Evolutionary conservation across 129 eudicot genomes (phyloP).

Genomic region (Tagetes patula): DNA sequence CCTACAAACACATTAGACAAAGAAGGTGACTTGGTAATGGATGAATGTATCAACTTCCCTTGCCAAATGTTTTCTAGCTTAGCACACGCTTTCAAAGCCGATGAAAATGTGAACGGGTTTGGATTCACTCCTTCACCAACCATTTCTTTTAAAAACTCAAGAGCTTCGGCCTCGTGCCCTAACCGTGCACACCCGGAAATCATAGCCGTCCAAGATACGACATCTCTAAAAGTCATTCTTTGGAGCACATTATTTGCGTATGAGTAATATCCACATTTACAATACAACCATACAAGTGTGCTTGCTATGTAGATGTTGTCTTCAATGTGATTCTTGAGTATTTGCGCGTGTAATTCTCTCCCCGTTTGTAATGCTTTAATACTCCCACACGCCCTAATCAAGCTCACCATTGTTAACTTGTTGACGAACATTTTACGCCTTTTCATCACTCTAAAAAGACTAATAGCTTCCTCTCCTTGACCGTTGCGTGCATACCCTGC

Average conservation of each 20-base stretch:
- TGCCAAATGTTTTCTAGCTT: conserved; percentile 3
- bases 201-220: conserved; percentile 95
- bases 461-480: conserved; percentile 65
- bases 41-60: too few species aligned
- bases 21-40: conserved; percentile 40
- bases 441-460: conserved; percentile 66
- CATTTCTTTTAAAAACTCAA: conserved; percentile 73
- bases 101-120: too few species aligned
- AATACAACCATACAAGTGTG: conserved; percentile 88
- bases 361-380: conserved; percentile 53
- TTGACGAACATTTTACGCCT: conserved; percentile 59
- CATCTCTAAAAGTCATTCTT: conserved; percentile 68
- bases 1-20: conserved; percentile 61
- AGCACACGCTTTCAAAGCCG: too few species aligned
- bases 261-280: conserved; percentile 66
- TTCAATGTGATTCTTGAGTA: conserved; percentile 52
- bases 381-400: conserved; percentile 77
- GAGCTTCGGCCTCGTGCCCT: conserved; percentile 83
- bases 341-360: conserved; percentile 78
- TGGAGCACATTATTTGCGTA: conserved; percentile 58
- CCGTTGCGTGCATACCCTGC: conserved; percentile 86
- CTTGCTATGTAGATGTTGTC: conserved; percentile 69
- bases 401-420: conserved; percentile 72
- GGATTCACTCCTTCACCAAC: conserved; percentile 66
- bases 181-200: conserved; percentile 69